Base-by-base conservation (phyloP, 1,284 basidiomycete species). In the Ganoderma sp. region DNA sequence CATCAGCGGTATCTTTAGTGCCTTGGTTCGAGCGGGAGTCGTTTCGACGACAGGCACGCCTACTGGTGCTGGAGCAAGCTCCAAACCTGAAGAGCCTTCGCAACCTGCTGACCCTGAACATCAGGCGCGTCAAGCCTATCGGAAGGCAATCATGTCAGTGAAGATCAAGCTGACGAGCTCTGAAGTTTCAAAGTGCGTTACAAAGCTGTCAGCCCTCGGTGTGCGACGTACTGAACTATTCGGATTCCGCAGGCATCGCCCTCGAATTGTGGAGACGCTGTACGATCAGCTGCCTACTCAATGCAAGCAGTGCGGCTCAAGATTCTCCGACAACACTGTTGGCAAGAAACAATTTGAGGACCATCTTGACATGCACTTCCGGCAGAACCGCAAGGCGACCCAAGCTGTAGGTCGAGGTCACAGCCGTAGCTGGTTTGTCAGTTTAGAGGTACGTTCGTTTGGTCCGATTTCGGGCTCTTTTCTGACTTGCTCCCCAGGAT, bases 281-380 rank as follows among this genome's bases (percentile, higher is more conserved):
- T 94, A 95, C 73, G 85, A 89, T 68, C 88, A 88, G 68, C 84
- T 97, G 28, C 87, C 92, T 12, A 83, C 89, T 28, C 93, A 96
- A 80, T 99, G 97, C 84, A 95, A 93, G 79, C 97, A 99, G 78
- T 99, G 97, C 82, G 95, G 93, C 12, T 83, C 94, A 70, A 90
- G 98, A 64, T 98, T 97, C 79, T 84, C 91, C 57, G 90, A 93
- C 72, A 88, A 87, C 50, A 77, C 81, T 34, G 77, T 83, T 62
- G 95, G 94, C 71, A 95, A 92, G 81, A 90, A 90, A 77, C 85
- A 85, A 34, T 87, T 97, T 83, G 90, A 98, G 74, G 88, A 91
- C 65, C 98, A 99, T 78, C 86, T 99, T 74, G 98, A 99, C 79
- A 94, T 96, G 92, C 98, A 99, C 81, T 99, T 98, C 82, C 88